Conservation (phyloP, 2,329 filamentous ascomycete species). For the Bipolaris cookei region DNA sequence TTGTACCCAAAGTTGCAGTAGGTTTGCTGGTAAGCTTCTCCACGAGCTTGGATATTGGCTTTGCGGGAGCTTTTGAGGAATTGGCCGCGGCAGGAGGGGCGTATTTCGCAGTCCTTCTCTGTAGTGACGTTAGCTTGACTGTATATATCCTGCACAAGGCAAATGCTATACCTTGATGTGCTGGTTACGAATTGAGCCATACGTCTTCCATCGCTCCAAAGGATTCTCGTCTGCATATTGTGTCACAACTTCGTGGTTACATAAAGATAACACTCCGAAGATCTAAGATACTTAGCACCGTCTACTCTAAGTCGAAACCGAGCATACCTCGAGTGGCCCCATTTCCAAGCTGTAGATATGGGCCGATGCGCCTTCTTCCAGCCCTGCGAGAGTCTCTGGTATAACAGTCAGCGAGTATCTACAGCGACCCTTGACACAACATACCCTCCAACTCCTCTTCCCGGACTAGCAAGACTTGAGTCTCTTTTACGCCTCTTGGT, state of each 20-base stretch:
- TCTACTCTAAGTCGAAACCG: neutral
- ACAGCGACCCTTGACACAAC: slow-evolving; percentile 16
- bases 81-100: slow-evolving; percentile 44
- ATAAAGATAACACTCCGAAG: slow-evolving; percentile 73
- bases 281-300: slow-evolving; percentile 58
- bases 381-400: slow-evolving; percentile 69
- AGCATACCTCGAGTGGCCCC: slow-evolving; percentile 66
- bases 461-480: slow-evolving; percentile 69
- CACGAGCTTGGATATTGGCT: slow-evolving; percentile 18
- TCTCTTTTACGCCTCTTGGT: slow-evolving; percentile 53
- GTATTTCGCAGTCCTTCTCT: slow-evolving; percentile 54
- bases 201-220: slow-evolving; percentile 64
- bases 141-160: neutral
- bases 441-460: slow-evolving; percentile 76
- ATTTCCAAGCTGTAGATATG: slow-evolving; percentile 87
- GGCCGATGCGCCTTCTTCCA: slow-evolving; percentile 76
- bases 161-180: slow-evolving; percentile 61
- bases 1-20: slow-evolving; percentile 22
- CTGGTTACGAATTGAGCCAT: slow-evolving; percentile 77
- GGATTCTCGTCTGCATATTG: slow-evolving; percentile 65
- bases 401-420: slow-evolving; percentile 18
- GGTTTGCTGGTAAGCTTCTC: slow-evolving; percentile 26
- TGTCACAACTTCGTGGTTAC: slow-evolving; percentile 66
- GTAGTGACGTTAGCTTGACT: slow-evolving; percentile 21
- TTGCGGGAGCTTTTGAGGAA: slow-evolving; percentile 19